Percentiles rank a stretch among this genome's conserved stretches.
Evolutionary conservation across 2,329 filamentous ascomycete species (phyloP).

Genomic region (Xylariaceae sp.): DNA sequence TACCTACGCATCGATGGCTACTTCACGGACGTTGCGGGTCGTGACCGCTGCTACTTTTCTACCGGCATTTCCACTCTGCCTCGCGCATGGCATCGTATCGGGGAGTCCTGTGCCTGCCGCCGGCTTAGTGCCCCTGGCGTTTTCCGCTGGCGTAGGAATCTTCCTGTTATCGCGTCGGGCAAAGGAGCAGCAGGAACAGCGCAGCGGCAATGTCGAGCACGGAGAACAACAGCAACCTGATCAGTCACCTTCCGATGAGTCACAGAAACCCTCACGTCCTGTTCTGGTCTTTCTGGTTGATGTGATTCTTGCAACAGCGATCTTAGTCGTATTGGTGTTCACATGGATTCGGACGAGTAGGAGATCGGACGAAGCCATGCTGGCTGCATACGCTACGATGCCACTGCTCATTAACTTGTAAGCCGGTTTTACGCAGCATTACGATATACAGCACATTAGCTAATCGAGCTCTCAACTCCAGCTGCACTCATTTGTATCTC

Average conservation of each 20-base stretch:
- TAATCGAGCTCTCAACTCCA: slow-evolving; percentile 11
- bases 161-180: slow-evolving; percentile 14
- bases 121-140: slow-evolving; percentile 34
- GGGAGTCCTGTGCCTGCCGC: slow-evolving; percentile 31
- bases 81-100: slow-evolving; percentile 34
- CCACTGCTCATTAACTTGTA: slow-evolving; percentile 39
- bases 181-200: background rate
- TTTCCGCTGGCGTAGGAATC: slow-evolving; percentile 28
- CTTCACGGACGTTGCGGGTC: slow-evolving; percentile 26
- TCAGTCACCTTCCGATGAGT: background rate
- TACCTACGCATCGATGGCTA: slow-evolving; percentile 8
- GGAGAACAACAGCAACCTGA: background rate
- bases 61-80: slow-evolving; percentile 35
- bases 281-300: slow-evolving; percentile 35
- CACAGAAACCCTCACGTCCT: slow-evolving; percentile 18
- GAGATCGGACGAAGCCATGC: slow-evolving; percentile 31
- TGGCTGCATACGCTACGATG: slow-evolving; percentile 39
- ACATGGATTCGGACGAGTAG: slow-evolving; percentile 31
- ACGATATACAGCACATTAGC: too few species aligned
- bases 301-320: slow-evolving; percentile 29
- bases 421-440: slow-evolving; percentile 13
- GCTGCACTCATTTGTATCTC: slow-evolving; percentile 34
- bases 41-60: slow-evolving; percentile 32
- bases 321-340: slow-evolving; percentile 37
- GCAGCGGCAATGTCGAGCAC: background rate